Conservation (phyloP, 1,284 basidiomycete genomes). For the Amylostereum areolatum region DNA sequence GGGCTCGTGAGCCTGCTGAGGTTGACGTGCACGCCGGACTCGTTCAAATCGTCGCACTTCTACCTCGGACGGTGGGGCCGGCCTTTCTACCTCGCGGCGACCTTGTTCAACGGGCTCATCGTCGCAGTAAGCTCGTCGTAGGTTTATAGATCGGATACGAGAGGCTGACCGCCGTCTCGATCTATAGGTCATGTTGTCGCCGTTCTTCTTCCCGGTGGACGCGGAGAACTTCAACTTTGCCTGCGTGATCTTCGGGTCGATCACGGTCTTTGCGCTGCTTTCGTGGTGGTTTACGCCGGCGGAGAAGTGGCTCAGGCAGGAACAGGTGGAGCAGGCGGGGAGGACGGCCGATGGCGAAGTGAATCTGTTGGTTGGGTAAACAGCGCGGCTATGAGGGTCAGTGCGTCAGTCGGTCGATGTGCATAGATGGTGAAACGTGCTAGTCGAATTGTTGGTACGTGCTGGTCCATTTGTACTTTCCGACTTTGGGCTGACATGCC, state of each 20-base stretch:
- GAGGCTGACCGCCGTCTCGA: too few relatives aligned
- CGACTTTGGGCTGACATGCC: too few relatives aligned
- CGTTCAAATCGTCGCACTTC: slow-evolving; percentile 68
- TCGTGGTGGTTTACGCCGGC: slow-evolving; percentile 75
- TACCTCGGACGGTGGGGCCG: slow-evolving; percentile 59
- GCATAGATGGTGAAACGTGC: too few relatives aligned
- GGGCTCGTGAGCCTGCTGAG: slow-evolving; percentile 70
- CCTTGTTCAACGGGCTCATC: slow-evolving; percentile 66
- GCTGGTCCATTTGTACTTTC: too few relatives aligned
- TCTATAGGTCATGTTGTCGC: slow-evolving; percentile 58
- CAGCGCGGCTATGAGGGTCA: too few relatives aligned
- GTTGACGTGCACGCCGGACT: slow-evolving; percentile 67
- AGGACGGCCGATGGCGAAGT: slow-evolving; percentile 22
- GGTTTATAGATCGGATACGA: too few relatives aligned
- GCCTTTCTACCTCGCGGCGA: slow-evolving; percentile 62
- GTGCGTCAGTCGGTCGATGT: too few relatives aligned
- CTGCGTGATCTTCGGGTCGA: slow-evolving; percentile 68
- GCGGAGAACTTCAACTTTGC: slow-evolving; percentile 76
- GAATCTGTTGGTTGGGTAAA: too few relatives aligned
- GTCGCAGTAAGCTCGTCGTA: slow-evolving; percentile 38
- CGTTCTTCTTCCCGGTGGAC: slow-evolving; percentile 76
- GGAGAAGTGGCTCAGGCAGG: slow-evolving; percentile 68
- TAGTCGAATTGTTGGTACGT: too few relatives aligned
- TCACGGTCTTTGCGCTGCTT: slow-evolving; percentile 70
- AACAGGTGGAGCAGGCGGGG: slow-evolving; percentile 48